phyloP scores from a whole-genome alignment of 257 asterid species.

The Primulina tabacum region DNA sequence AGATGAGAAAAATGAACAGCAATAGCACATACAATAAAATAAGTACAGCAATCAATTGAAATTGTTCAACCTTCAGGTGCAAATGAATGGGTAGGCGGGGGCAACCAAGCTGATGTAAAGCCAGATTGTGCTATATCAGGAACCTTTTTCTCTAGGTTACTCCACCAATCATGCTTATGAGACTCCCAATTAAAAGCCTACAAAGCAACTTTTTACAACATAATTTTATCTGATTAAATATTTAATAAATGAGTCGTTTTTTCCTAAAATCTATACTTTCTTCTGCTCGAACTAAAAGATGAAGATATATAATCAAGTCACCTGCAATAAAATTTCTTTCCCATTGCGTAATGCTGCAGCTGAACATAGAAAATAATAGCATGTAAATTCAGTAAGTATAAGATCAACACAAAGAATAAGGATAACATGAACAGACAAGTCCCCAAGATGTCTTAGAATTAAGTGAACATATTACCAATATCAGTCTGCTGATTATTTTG shows the following conservation, averaged over 20 bases:
- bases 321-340: slow-evolving; percentile 81
- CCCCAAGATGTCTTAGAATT: background rate
- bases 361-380: slow-evolving; percentile 35
- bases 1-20: slow-evolving; percentile 8
- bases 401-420: background rate
- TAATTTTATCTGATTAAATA: slow-evolving; percentile 16
- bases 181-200: slow-evolving; percentile 99
- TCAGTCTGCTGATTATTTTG: slow-evolving; percentile 49
- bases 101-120: slow-evolving; percentile 94
- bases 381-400: slow-evolving; percentile 17
- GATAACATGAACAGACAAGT: background rate
- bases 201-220: slow-evolving; percentile 28
- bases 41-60: background rate
- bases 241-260: background rate
- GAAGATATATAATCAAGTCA: slow-evolving; percentile 25
- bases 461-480: slow-evolving; percentile 46
- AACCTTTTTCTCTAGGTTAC: slow-evolving; percentile 64
- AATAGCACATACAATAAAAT: slow-evolving; percentile 3
- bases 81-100: slow-evolving; percentile 75
- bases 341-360: slow-evolving; percentile 73
- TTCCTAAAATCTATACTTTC: background rate
- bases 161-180: slow-evolving; percentile 93
- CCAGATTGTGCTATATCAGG: slow-evolving; percentile 90
- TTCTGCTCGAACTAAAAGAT: slow-evolving; percentile 8
- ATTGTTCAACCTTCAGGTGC: slow-evolving; percentile 69